These are phyloP conservation scores for Dimargaris xerosporica DNA, from an alignment of 192 early-diverging fungal genomes.

Conservation along the genomic window DNA sequence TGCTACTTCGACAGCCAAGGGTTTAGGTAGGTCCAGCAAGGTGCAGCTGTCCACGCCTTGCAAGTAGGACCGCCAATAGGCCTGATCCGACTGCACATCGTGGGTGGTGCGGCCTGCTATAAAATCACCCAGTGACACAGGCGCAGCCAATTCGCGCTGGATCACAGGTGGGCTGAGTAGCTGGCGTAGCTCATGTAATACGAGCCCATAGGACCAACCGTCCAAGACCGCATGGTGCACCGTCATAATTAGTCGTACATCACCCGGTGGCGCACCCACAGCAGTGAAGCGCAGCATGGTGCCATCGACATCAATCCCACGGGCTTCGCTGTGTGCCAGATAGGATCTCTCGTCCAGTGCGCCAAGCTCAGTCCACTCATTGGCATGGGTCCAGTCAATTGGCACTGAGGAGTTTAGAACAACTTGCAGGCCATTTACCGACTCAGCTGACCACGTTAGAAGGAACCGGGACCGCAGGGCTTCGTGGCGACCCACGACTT, in stretches of 20 bases:
- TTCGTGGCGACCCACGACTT: background rate
- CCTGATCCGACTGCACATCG: no score
- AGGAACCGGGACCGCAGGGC: background rate
- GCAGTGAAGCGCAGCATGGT: background rate
- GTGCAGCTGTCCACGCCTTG: background rate
- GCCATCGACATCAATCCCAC: background rate
- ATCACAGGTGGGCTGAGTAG: background rate
- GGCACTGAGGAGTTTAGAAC: background rate
- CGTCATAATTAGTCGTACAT: background rate
- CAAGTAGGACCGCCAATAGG: conserved; percentile 3
- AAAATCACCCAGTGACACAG: background rate
- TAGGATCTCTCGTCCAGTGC: background rate
- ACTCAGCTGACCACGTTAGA: background rate
- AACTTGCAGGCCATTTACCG: background rate
- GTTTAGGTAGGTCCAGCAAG: background rate
- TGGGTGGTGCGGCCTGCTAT: background rate
- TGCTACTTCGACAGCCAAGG: background rate
- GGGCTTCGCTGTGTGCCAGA: background rate
- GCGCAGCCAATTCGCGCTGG: background rate
- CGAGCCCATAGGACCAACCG: background rate
- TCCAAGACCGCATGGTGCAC: background rate
- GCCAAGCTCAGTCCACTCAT: background rate
- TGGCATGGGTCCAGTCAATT: background rate
- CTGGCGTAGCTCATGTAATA: background rate
- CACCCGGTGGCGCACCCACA: background rate